A percentile compares a stretch with the other conserved stretches of the same genome.
Evolutionary conservation across 768 basidiomycete species (phyloP).

Genomic region (Podaxis carcinomalis): DNA sequence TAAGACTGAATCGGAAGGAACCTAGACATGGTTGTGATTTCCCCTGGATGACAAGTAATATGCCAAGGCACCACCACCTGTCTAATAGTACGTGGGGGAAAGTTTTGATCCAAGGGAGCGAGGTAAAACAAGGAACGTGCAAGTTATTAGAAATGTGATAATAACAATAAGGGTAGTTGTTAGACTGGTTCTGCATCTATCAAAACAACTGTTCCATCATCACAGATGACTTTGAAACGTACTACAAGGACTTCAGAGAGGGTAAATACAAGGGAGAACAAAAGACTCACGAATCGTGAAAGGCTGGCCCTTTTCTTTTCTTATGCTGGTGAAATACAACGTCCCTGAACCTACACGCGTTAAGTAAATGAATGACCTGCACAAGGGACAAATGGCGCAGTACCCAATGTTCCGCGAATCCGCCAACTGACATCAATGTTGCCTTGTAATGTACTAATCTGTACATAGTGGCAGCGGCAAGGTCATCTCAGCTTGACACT

Average conservation of each 20-base stretch:
- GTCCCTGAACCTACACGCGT: constrained; percentile 57
- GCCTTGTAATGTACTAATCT: constrained; percentile 74
- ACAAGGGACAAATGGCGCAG: constrained; percentile 12
- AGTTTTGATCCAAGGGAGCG: neutral
- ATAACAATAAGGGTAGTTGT: constrained; percentile 10
- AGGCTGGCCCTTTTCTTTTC: constrained; percentile 65
- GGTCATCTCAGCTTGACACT: neutral
- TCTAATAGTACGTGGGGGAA: neutral
- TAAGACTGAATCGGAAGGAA: too few species aligned
- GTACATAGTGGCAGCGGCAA: neutral
- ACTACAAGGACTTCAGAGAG: constrained; percentile 30
- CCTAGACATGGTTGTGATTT: too few species aligned
- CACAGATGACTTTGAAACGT: constrained; percentile 63
- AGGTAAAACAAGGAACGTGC: neutral
- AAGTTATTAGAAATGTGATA: neutral
- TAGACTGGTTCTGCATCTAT: constrained; percentile 30
- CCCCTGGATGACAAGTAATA: too few species aligned
- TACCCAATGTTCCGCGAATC: constrained; percentile 68
- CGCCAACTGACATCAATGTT: constrained; percentile 77
- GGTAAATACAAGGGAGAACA: neutral
- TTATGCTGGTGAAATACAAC: constrained; percentile 79
- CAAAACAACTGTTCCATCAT: constrained; percentile 50
- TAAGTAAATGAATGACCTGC: neutral
- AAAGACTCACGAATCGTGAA: constrained; percentile 60
- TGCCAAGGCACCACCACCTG: neutral